A percentile compares a stretch with the other conserved stretches of the same genome.
phyloP scores from a whole-genome alignment of 257 asterid species.

The Coffea eugenioides region DNA sequence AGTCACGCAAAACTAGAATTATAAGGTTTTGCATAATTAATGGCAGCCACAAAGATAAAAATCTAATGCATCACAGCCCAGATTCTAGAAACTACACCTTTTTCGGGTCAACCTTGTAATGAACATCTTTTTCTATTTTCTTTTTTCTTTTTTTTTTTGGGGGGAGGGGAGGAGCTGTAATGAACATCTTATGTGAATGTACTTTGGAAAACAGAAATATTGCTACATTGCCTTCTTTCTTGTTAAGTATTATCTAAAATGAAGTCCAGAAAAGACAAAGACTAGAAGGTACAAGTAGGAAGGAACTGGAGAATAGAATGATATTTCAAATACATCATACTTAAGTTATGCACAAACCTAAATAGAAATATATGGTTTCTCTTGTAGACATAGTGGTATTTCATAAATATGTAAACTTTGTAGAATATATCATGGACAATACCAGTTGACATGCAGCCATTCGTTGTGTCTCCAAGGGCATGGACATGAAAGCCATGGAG shows the following conservation, averaged over 20 bases:
- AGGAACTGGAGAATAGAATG: not conserved
- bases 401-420: not conserved
- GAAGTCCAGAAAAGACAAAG: not conserved
- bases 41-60: not conserved
- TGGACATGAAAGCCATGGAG: conserved; percentile 96
- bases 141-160: too few relatives aligned
- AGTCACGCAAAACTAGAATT: too few relatives aligned
- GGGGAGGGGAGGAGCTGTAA: not conserved
- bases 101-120: not conserved
- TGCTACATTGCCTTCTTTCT: too few relatives aligned
- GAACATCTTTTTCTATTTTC: not conserved
- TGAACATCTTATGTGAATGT: not conserved
- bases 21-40: not conserved
- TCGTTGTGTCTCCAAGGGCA: conserved; percentile 99
- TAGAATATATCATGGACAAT: conserved; percentile 5
- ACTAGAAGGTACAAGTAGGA: not conserved
- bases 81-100: not conserved
- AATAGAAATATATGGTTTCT: too few relatives aligned
- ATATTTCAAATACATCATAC: not conserved
- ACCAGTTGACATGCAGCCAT: conserved; percentile 98
- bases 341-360: not conserved
- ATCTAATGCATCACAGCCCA: not conserved
- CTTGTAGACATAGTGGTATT: not conserved
- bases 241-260: not conserved
- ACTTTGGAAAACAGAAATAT: not conserved